Evolutionary conservation across 108 stramenopile genomes (phyloP), one percentile per base, ranked within the genome.

Genomic region (Pseudonitzschia delicatissima): DNA sequence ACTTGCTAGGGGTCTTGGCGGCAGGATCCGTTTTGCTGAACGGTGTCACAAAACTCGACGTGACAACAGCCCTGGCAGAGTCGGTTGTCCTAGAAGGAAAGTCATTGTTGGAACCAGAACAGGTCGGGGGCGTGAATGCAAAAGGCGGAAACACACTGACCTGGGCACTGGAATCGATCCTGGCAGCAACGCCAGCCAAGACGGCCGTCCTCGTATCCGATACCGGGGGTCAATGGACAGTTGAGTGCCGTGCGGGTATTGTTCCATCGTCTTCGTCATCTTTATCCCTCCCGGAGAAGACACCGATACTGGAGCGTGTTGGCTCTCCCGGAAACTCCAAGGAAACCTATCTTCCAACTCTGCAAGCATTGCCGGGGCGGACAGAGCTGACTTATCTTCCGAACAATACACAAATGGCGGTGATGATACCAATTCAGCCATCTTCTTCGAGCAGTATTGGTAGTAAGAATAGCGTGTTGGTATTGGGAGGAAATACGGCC

Each of bases 311-410:
- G 32, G 83, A 90, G 69, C 76, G 88, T 45, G 83, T 90, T 62
- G 69, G 69, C 8, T 59, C 74, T 27, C 65, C 69, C 45, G 73
- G 34, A 28, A 75, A 69, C 8, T 33, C 48, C n/a, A 72, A 72
- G 37, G 92, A 93, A 68, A 82, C 88, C 5, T 93, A 93, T 58
- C 76, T 93, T 21, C 92, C 92, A 18, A 93, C 88, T 1, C 73
- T 93, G 42, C 92, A 90, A 67, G 86, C 88, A 29, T 67, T 93
- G 1, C 92, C 92, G 13, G 92, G 92, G 13, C 75, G 72, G 52
- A 79, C 74, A 9, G 92, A 93, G 72, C 85, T 93, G 62, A 82
- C 85, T 0, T 90, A 88, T 64, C 69, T 93, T 57, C 92, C 92
- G 29, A 25, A 49, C 36, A 93, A 93, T 68, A 61, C 88, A 28